Conservation (phyloP, 2,329 filamentous ascomycete genomes). For the Arthrobotrys sphaeroides region DNA sequence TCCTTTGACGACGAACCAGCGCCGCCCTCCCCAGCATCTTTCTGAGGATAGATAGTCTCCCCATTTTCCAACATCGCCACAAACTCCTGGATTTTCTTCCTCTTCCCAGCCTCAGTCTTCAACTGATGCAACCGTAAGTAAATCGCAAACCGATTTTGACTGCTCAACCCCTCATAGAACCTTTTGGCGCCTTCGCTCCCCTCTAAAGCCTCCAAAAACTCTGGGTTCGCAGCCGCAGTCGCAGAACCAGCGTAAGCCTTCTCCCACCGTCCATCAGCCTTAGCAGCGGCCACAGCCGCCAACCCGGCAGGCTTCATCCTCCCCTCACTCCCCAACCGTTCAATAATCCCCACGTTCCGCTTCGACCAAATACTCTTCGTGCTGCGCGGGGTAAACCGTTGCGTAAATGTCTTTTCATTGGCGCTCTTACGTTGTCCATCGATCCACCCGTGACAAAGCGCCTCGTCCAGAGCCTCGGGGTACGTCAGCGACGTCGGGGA, state of each 20-base stretch:
- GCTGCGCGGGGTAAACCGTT: conserved; percentile 70
- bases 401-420: conserved; percentile 66
- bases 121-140: conserved; percentile 62
- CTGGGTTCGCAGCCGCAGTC: conserved; percentile 63
- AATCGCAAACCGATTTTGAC: conserved; percentile 64
- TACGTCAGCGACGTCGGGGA: conserved; percentile 58
- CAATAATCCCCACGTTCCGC: conserved; percentile 68
- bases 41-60: conserved; percentile 57
- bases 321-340: conserved; percentile 62
- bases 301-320: conserved; percentile 66
- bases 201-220: conserved; percentile 64
- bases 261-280: conserved; percentile 69
- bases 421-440: conserved; percentile 67
- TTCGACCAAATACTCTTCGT: conserved; percentile 69
- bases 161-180: conserved; percentile 64
- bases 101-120: conserved; percentile 60
- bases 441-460: conserved; percentile 71
- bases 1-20: too few species aligned
- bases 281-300: conserved; percentile 67
- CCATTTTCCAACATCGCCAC: conserved; percentile 61
- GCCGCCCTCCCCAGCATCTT: not conserved
- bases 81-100: conserved; percentile 61
- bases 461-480: conserved; percentile 61
- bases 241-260: conserved; percentile 68
- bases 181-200: conserved; percentile 60